Evolutionary conservation across 148 eudicot species (phyloP), one percentile per base, ranked within the genome.

Genomic region (Heliosperma pusillum): DNA sequence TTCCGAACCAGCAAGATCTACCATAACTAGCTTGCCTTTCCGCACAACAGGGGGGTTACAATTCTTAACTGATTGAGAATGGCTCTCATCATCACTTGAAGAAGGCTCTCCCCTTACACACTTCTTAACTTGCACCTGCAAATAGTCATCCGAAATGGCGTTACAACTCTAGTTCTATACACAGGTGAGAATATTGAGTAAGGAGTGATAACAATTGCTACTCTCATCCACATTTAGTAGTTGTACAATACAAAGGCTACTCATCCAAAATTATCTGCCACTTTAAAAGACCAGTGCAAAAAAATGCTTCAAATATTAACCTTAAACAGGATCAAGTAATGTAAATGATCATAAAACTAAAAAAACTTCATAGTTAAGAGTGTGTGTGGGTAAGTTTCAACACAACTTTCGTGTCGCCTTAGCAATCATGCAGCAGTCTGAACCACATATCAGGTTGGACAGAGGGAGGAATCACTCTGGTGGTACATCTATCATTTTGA

Each of bases 1-100:
- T 70, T 96, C 99, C 30, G 99, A 96, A 79, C 99, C 99, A 70
- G 99, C 99, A 80, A 92, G 97, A 88, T 96, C 99, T 59, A 96
- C 99, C 75, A 96, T 86, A 75, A 96, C 86, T 55, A 96, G 86
- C 85, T 96, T 96, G 84, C 97, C 97, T 81, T 89, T 96, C 69
- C 99, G 84, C 40, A 92, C 81, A 42, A 96, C 80, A 72, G 94
- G 90, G 69, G 97, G 91, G 77, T 81, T 83, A 77, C 85, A 87
- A 47, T 75, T 83, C 72, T 81, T 89, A n/a, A 76, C 86, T 56
- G 82, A 79, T 69, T 83, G 89, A 76, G 90, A 79, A 72, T 83
- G 79, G 62, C 63, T 57, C 24, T 85, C 91, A 77, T 85, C 86
- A 70, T 92, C 97, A 79, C 85, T 79, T 71, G 90, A 82, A 83